Percentiles rank a stretch among this genome's conserved stretches.
Conservation (phyloP, 2,329 filamentous ascomycete genomes). For the Neofusicoccum umdonicola region DNA sequence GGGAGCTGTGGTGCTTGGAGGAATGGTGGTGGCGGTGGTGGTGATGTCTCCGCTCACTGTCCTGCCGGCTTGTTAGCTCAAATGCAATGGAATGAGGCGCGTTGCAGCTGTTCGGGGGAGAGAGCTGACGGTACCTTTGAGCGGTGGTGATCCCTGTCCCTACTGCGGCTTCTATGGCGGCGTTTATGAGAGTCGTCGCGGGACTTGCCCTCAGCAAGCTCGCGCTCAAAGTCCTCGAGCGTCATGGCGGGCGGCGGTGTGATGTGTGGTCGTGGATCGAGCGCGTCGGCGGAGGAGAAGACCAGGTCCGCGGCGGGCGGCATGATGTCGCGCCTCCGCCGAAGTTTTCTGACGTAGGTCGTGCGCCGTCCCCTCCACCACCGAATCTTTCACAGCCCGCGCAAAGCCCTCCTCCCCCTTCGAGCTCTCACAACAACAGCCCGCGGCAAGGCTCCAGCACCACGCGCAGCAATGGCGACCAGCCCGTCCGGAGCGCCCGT, state of each 20-base stretch:
- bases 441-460: not conserved
- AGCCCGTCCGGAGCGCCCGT: conserved; percentile 51
- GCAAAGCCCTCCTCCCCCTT: not conserved
- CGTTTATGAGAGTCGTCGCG: conserved; percentile 48
- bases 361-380: not conserved
- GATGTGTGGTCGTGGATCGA: not conserved
- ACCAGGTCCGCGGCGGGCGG: conserved; percentile 1
- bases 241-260: conserved; percentile 46
- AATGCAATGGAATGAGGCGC: not conserved
- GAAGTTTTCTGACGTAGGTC: conserved; percentile 14
- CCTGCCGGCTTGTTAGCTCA: conserved; percentile 13
- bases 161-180: conserved; percentile 44
- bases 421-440: not conserved
- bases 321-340: conserved; percentile 6
- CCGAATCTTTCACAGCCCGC: not conserved
- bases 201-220: conserved; percentile 64
- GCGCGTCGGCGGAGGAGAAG: conserved; percentile 11
- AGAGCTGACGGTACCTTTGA: conserved; percentile 24
- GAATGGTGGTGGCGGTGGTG: conserved; percentile 44
- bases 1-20: conserved; percentile 44
- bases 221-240: conserved; percentile 74
- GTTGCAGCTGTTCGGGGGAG: not conserved
- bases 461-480: conserved; percentile 10
- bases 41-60: conserved; percentile 44
- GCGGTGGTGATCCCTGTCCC: conserved; percentile 21